These are phyloP conservation scores for Cladobotryum protrusum DNA, from an alignment of 2,329 filamentous ascomycete genomes.

Conservation along the genomic window DNA sequence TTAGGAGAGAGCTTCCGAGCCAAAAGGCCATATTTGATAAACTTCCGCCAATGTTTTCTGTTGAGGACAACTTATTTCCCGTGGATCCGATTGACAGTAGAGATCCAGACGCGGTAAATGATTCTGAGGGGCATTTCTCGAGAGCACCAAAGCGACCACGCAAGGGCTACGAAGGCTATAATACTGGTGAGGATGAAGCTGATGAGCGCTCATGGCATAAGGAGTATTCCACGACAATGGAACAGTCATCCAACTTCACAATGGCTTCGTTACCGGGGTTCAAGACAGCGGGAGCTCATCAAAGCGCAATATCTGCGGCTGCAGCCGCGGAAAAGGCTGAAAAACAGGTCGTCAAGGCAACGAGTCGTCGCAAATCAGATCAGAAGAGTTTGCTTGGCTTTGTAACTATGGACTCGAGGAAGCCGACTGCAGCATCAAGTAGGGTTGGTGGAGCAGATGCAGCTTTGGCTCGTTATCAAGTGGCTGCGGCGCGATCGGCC, in stretches of 20 bases:
- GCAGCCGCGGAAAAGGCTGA: slow-evolving; percentile 13
- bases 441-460: slow-evolving; percentile 14
- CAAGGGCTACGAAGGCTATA: slow-evolving; percentile 12
- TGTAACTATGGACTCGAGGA: slow-evolving; percentile 23
- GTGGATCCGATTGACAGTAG: slow-evolving; percentile 49
- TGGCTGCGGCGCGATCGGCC: slow-evolving; percentile 18
- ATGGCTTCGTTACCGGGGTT: slow-evolving; percentile 53
- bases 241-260: slow-evolving; percentile 51
- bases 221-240: slow-evolving; percentile 57
- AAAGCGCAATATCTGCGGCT: slow-evolving; percentile 29
- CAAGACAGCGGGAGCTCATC: slow-evolving; percentile 54
- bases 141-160: slow-evolving; percentile 26
- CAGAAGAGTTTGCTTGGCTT: slow-evolving; percentile 40
- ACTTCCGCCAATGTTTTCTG: slow-evolving; percentile 47
- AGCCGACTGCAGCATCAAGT: slow-evolving; percentile 8
- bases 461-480: slow-evolving; percentile 21
- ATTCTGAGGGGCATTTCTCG: slow-evolving; percentile 15
- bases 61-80: slow-evolving; percentile 65
- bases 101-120: slow-evolving; percentile 17
- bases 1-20: slow-evolving; percentile 56
- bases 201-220: slow-evolving; percentile 34
- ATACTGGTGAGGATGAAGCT: slow-evolving; percentile 10
- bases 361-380: slow-evolving; percentile 28
- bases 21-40: slow-evolving; percentile 47
- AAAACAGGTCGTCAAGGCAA: slow-evolving; percentile 17